Evolutionary conservation across 345 rosid genomes (phyloP), one percentile per base, ranked within the genome.

Genomic region (Aegle marmelos): DNA sequence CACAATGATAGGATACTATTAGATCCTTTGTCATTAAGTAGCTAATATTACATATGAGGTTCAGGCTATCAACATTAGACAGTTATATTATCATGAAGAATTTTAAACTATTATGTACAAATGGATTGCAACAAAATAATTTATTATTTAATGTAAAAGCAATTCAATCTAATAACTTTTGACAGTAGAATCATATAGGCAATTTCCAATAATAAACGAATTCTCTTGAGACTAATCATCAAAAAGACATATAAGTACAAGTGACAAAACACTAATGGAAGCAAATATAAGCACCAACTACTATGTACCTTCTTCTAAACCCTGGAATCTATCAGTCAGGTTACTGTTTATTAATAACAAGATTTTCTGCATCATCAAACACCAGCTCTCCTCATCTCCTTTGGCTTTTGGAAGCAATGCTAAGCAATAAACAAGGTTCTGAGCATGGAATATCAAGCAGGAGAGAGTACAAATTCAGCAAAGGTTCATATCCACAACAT

Each of bases 311-410:
- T 91, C 94, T 90, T 96, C 99, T 61, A 96, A 80, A 79, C 91
- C 97, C 79, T 88, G 87, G 83, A 96, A 91, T 79, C 88, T 80
- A 72, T 87, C 92, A 80, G 84, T 89, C 63, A 96, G 86, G 82
- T 85, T 82, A 45, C 76, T 85, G 59, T 94, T 90, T 66, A 91
- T 80, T 61, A 85, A 82, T 67, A 91, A 81, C 82, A 94, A 79
- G 79, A 92, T 82, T 88, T 87, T 92, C 74, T 87, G 91, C 89
- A 94, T 85, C 88, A 89, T 81, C 83, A 88, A 73, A 72, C 83
- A 83, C 99, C 99, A 96, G 84, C 89, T 88, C 63, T 85, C 87
- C 64, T 83, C 94, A 80, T 91, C 94, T 69, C 97, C 98, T 85
- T 82, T 94, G 28, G 89, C 85, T 86, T 88, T 90, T 22, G 99